Percentiles rank a stretch among this genome's conserved stretches.
Evolutionary conservation across 768 basidiomycete species (phyloP).

Genomic region (Gautieria morchelliformis): DNA sequence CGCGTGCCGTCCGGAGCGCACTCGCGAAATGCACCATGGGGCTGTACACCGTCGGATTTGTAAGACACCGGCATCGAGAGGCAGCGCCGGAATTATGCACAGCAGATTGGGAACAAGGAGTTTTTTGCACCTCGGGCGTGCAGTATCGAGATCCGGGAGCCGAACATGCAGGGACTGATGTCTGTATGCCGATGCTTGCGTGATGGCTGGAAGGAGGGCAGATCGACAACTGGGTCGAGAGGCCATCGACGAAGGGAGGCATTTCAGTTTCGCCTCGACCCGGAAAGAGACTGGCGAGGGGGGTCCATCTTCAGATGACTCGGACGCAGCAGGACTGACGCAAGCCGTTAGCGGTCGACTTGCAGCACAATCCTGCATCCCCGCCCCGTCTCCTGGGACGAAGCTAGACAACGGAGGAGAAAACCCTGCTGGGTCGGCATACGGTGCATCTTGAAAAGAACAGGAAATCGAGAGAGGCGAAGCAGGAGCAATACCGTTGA

Average conservation of each 20-base stretch:
- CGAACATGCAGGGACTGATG: background rate
- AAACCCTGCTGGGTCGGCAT: background rate
- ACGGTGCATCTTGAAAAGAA: background rate
- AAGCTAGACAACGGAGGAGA: background rate
- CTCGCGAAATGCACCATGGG: background rate
- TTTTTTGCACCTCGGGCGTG: background rate
- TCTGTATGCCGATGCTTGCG: background rate
- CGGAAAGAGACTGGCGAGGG: background rate
- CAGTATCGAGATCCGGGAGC: background rate
- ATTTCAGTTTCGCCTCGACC: background rate
- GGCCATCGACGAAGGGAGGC: background rate
- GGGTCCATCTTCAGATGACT: background rate
- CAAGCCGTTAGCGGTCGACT: background rate
- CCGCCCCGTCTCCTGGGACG: background rate
- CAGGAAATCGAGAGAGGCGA: background rate
- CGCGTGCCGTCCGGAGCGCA: background rate
- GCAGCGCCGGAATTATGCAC: background rate
- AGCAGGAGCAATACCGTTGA: background rate
- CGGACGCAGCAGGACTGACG: background rate
- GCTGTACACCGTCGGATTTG: background rate
- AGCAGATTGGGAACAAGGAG: background rate
- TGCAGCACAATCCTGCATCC: no score
- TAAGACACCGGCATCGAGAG: background rate
- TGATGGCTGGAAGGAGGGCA: background rate
- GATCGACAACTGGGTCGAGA: background rate